Evolutionary conservation across 495 filamentous ascomycete genomes (phyloP).

Genomic region (Parathielavia hyrcaniae): DNA sequence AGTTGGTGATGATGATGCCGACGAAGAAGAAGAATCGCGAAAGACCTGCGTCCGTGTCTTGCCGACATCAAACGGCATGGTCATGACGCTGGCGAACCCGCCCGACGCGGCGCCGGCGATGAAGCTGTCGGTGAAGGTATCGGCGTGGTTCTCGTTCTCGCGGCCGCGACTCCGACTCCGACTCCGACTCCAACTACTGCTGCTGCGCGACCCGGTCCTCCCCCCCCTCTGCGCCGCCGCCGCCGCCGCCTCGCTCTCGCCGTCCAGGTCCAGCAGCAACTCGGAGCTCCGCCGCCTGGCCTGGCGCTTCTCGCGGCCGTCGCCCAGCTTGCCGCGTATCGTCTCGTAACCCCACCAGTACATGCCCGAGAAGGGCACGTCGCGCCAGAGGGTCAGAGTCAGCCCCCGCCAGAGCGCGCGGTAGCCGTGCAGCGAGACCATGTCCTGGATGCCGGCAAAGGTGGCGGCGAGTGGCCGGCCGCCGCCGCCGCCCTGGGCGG

Average conservation of each 20-base stretch:
- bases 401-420: conserved; percentile 87
- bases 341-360: conserved; percentile 98
- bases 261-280: conserved; percentile 18
- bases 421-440: conserved; percentile 72
- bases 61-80: conserved; percentile 94
- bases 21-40: conserved; percentile 34
- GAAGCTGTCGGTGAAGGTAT: conserved; percentile 82
- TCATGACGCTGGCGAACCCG: conserved; percentile 78
- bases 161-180: conserved; percentile 41
- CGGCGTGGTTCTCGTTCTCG: conserved; percentile 53
- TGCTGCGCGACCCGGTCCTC: neutral
- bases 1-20: neutral
- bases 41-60: conserved; percentile 90
- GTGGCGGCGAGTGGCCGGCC: conserved; percentile 60
- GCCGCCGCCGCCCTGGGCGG: conserved; percentile 53
- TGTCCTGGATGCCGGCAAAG: conserved; percentile 62
- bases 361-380: conserved; percentile 92
- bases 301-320: conserved; percentile 49
- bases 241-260: neutral
- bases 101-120: conserved; percentile 77
- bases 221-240: neutral
- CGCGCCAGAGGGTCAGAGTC: conserved; percentile 88
- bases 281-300: conserved; percentile 27
- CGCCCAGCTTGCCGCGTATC: conserved; percentile 58
- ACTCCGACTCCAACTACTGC: conserved; percentile 6